Base-by-base conservation (phyloP, 1,284 basidiomycete species). In the Sphaerobolus stellatus region DNA sequence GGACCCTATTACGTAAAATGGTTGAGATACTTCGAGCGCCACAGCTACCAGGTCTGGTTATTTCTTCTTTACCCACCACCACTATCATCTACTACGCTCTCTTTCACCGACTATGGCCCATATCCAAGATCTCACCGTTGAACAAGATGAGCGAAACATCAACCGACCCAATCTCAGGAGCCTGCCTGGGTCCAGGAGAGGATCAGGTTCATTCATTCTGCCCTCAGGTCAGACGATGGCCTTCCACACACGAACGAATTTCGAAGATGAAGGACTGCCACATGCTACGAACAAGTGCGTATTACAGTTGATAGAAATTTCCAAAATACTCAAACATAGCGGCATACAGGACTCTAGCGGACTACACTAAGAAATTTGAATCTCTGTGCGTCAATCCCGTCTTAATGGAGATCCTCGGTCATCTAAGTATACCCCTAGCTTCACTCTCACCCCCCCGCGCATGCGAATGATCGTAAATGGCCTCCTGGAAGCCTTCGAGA, bases 391-490 rank as follows among this genome's bases (percentile, higher is more conserved):
- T 79, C 29, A 45, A 36, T 41, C 6, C 20, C 3, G 30, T 9
- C 30, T 28, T 34, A 16, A 8, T 20, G 20, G 29, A 27, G 34
- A 7, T 24, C 22, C 22, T 40, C 29, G 30, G 24, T 50, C 18
- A 34, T 5, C 22, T 34, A 22, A 46, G 48, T 47, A 13, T 25
- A 34, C 40, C 40, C 29, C 22, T 61, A 90, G 88, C 65, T 92
- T 92, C 70, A 87, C 86, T 57, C 75, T 98, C 58, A 94, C 92
- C 1, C 92, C 94, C 14, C 93, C 94, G 71, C 76, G 94, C 60
- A 96, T 97, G 93, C 83, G 94, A 56, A 96, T 94, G 84, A 98
- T 99, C 68, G 94, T 95, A 27, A 90, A 97, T 66, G 89, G 94
- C 2, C 97, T 99, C 75, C 88, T 94, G 69, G 93, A 96, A 55